phyloP scores from a whole-genome alignment of 495 filamentous ascomycete species.

The Podospora bellae-mahoneyi region DNA sequence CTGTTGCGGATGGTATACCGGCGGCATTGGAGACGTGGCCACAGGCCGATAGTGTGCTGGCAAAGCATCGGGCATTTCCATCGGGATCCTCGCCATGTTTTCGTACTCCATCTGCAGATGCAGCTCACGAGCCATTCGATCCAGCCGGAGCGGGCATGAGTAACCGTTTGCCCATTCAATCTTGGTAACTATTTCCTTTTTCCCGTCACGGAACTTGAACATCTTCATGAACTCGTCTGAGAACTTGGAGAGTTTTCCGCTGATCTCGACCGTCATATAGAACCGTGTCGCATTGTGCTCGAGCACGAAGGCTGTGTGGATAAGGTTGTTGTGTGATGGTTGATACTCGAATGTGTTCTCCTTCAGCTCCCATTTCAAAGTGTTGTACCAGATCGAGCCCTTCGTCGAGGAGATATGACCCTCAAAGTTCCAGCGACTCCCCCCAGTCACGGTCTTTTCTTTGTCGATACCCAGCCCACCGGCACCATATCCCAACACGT shows the following conservation, averaged over 20 bases:
- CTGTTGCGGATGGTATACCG: not conserved
- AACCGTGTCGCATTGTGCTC: conserved; percentile 34
- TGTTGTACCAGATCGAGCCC: conserved; percentile 16
- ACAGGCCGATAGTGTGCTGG: conserved; percentile 14
- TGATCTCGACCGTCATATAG: conserved; percentile 33
- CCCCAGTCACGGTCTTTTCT: conserved; percentile 14
- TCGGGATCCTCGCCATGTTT: conserved; percentile 24
- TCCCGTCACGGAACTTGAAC: conserved; percentile 21
- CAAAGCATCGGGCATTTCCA: conserved; percentile 25
- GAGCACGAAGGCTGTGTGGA: conserved; percentile 37
- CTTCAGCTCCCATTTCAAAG: conserved; percentile 31
- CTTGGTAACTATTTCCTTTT: conserved; percentile 21
- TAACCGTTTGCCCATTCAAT: conserved; percentile 26
- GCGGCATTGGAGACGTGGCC: not conserved
- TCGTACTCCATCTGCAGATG: conserved; percentile 24
- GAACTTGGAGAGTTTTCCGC: conserved; percentile 20
- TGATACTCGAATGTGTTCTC: conserved; percentile 32
- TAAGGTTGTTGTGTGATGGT: conserved; percentile 27
- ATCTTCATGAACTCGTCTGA: conserved; percentile 13
- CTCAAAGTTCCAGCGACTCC: conserved; percentile 21
- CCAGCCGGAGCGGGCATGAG: conserved; percentile 15
- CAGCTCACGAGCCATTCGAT: conserved; percentile 22
- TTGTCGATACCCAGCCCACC: conserved; percentile 21
- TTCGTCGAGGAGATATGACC: conserved; percentile 16
- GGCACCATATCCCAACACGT: conserved; percentile 17